A percentile compares a stretch with the other conserved stretches of the same genome.
These are phyloP conservation scores for Lentinula aciculospora DNA, from an alignment of 768 basidiomycete genomes.

Conservation along the genomic window DNA sequence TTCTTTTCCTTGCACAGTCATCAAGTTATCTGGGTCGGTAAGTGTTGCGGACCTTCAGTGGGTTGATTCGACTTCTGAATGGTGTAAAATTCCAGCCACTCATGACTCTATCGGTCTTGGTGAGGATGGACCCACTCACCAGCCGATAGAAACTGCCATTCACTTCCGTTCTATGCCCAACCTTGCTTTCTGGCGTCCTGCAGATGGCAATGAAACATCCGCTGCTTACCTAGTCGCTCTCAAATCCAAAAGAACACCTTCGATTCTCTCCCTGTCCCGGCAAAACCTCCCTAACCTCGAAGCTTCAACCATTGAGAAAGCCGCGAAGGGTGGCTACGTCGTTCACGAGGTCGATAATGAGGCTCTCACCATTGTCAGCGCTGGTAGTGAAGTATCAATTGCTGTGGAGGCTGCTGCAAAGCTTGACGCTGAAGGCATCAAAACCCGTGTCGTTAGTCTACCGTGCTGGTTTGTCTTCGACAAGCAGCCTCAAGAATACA, in stretches of 20 bases:
- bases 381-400: slow-evolving; percentile 86
- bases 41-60: slow-evolving; percentile 23
- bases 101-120: slow-evolving; percentile 92
- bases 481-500: slow-evolving; percentile 74
- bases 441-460: slow-evolving; percentile 78
- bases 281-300: slow-evolving; percentile 94
- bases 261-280: slow-evolving; percentile 76
- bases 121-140: slow-evolving; percentile 95
- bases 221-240: slow-evolving; percentile 84
- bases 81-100: slow-evolving; percentile 50
- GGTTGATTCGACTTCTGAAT: not conserved
- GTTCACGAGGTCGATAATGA: slow-evolving; percentile 75
- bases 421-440: slow-evolving; percentile 73
- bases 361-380: slow-evolving; percentile 85
- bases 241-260: slow-evolving; percentile 70
- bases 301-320: slow-evolving; percentile 80
- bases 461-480: slow-evolving; percentile 91
- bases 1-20: slow-evolving; percentile 30
- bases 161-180: slow-evolving; percentile 90
- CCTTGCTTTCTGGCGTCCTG: slow-evolving; percentile 87
- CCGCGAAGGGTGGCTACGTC: slow-evolving; percentile 84
- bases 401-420: slow-evolving; percentile 81
- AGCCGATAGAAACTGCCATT: slow-evolving; percentile 85
- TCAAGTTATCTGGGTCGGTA: slow-evolving; percentile 91
- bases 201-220: slow-evolving; percentile 96